These are phyloP conservation scores for Colletotrichum cereale DNA, from an alignment of 2,329 filamentous ascomycete species.

Conservation along the genomic window DNA sequence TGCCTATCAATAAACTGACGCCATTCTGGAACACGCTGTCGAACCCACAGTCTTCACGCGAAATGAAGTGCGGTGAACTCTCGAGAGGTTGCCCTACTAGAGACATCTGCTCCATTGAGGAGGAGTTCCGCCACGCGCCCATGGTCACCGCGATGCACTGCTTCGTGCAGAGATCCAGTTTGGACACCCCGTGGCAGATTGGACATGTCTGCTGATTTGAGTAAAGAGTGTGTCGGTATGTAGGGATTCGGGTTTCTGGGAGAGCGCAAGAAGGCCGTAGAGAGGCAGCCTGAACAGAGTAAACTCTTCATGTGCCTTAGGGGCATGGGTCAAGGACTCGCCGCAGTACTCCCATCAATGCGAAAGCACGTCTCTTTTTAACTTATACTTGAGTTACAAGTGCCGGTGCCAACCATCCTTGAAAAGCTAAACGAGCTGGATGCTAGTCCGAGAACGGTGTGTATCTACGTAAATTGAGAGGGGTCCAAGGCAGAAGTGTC, in stretches of 20 bases:
- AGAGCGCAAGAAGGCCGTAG: background rate
- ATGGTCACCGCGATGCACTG: background rate
- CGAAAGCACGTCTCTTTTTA: background rate
- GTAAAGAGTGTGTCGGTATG: background rate
- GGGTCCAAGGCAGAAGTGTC: background rate
- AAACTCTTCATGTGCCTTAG: too few relatives aligned
- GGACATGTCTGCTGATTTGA: background rate
- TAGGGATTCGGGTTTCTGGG: background rate
- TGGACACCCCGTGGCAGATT: too few relatives aligned
- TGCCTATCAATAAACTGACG: background rate
- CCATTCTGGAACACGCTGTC: background rate
- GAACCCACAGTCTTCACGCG: background rate
- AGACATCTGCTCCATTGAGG: background rate
- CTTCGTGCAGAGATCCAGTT: background rate
- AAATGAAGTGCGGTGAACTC: background rate
- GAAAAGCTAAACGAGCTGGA: background rate
- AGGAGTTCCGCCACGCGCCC: background rate
- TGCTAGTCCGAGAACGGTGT: background rate
- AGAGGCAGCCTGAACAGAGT: background rate
- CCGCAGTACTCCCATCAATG: background rate
- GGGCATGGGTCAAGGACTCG: background rate
- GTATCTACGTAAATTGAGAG: background rate
- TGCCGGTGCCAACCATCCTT: background rate
- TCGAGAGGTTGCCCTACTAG: background rate
- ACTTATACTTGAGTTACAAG: too few relatives aligned